These are phyloP conservation scores for Exsudoporus floridanus DNA, from an alignment of 1,284 basidiomycete species.

Conservation along the genomic window DNA sequence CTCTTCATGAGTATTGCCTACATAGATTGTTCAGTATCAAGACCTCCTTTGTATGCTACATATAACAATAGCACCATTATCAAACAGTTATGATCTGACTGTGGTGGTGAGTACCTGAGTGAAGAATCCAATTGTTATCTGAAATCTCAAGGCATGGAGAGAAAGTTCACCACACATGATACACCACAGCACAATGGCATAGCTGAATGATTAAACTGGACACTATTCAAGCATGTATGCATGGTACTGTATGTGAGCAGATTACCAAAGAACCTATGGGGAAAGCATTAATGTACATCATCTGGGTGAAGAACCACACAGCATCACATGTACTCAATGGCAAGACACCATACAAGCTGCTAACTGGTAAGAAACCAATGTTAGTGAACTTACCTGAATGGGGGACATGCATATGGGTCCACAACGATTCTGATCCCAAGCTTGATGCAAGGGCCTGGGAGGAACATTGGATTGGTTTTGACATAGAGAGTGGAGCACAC, in stretches of 20 bases:
- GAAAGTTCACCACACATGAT: neutral
- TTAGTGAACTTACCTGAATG: neutral
- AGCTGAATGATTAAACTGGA: neutral
- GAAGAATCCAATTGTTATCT: neutral
- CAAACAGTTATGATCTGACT: neutral
- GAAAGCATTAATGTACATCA: neutral
- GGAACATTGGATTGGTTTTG: neutral
- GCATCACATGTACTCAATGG: neutral
- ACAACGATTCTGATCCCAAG: neutral
- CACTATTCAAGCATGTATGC: neutral
- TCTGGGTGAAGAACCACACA: slow-evolving; percentile 6
- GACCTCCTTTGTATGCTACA: too few relatives aligned
- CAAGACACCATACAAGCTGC: neutral
- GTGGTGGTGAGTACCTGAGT: neutral
- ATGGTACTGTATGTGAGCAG: neutral
- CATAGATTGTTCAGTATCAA: too few relatives aligned
- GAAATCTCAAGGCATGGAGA: neutral
- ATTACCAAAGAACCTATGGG: neutral
- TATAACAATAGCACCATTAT: neutral
- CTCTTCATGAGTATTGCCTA: too few relatives aligned
- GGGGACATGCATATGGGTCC: neutral
- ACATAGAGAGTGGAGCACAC: neutral
- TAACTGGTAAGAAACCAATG: neutral
- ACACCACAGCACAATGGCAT: slow-evolving; percentile 5
- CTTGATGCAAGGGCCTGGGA: neutral